Conservation (phyloP, 164 flowering plant genomes). For the Umbellularia californica region DNA sequence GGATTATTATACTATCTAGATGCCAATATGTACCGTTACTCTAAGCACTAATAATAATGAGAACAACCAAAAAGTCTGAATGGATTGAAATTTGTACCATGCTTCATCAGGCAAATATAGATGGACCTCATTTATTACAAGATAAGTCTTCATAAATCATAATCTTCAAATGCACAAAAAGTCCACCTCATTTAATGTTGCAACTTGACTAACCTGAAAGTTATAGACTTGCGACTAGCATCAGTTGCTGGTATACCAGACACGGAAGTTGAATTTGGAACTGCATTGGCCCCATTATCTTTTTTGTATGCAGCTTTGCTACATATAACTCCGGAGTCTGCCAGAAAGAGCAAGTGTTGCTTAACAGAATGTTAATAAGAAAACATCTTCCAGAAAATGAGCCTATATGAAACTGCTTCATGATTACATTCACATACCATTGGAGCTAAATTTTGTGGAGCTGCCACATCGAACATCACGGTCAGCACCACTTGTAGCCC, state of each 20-base stretch:
- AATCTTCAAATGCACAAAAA: neutral
- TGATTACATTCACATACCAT: constrained; percentile 31
- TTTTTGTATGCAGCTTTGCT: constrained; percentile 63
- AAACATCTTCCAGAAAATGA: neutral
- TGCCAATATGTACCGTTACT: neutral
- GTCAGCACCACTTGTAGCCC: constrained; percentile 39
- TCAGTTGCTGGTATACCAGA: constrained; percentile 35
- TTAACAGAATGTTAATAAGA: neutral
- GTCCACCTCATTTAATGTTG: neutral
- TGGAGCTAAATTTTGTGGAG: constrained; percentile 37
- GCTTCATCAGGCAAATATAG: no score
- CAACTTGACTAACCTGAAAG: constrained; percentile 40
- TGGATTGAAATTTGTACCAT: neutral
- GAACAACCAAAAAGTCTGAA: neutral
- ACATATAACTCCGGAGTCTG: constrained; percentile 51
- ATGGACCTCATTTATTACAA: no score
- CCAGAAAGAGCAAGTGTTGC: constrained; percentile 4
- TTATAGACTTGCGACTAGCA: constrained; percentile 25
- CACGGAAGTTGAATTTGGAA: constrained; percentile 42
- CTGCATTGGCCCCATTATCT: constrained; percentile 57
- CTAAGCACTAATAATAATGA: neutral
- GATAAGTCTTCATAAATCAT: no score
- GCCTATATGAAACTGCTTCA: neutral
- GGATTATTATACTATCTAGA: neutral
- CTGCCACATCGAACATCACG: constrained; percentile 51